Evolutionary conservation across 2,329 filamentous ascomycete genomes (phyloP).

Genomic region (Aureobasidium uvarum): DNA sequence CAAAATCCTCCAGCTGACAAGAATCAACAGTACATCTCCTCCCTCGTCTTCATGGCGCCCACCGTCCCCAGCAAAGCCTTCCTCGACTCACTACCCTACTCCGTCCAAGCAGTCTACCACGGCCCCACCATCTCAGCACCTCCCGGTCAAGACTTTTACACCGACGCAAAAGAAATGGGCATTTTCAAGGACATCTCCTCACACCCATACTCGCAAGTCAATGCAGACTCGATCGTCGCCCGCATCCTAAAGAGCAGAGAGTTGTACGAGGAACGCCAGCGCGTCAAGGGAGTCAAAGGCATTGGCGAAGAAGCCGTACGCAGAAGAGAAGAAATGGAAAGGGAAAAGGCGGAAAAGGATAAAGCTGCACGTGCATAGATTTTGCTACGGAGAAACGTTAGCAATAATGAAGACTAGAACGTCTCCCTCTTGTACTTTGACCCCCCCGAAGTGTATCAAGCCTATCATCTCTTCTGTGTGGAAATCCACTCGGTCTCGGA

Average conservation of each 20-base stretch:
- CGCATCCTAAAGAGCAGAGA: constrained; percentile 83
- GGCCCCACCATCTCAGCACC: constrained; percentile 93
- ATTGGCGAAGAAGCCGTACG: constrained; percentile 61
- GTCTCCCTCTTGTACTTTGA: no score
- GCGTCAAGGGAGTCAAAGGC: constrained; percentile 84
- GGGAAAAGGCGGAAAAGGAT: constrained; percentile 21
- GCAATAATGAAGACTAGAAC: no score
- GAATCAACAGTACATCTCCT: constrained; percentile 69
- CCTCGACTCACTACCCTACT: constrained; percentile 55
- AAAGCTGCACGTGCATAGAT: neutral
- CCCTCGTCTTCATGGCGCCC: constrained; percentile 84
- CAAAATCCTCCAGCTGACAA: constrained; percentile 33
- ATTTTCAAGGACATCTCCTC: constrained; percentile 76
- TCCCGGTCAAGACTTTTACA: constrained; percentile 57
- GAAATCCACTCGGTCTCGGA: no score
- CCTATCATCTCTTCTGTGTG: no score
- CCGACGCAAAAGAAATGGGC: constrained; percentile 72
- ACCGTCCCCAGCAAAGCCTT: constrained; percentile 81
- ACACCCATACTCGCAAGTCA: constrained; percentile 82
- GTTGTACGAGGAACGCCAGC: constrained; percentile 87
- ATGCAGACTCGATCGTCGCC: constrained; percentile 87
- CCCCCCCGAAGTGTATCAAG: no score
- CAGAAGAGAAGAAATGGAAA: constrained; percentile 33
- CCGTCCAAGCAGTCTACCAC: constrained; percentile 75
- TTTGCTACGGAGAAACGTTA: no score